These are phyloP conservation scores for Theobroma cacao DNA, from an alignment of 345 rosid genomes.

Conservation along the genomic window DNA sequence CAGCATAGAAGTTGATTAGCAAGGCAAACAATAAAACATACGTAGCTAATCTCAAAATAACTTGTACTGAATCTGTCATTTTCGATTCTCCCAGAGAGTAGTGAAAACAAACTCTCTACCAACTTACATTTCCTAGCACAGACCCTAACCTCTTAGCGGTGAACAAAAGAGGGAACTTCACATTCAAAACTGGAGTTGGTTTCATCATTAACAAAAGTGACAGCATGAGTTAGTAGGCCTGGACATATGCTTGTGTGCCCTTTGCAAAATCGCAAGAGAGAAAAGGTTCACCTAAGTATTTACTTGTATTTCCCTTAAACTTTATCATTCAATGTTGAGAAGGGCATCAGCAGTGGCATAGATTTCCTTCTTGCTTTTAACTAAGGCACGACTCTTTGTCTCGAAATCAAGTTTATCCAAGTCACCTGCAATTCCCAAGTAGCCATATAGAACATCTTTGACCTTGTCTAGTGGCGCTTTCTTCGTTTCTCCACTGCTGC, in stretches of 20 bases:
- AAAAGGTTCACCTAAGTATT: no score
- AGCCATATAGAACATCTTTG: slow-evolving; percentile 38
- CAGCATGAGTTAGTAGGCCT: not conserved
- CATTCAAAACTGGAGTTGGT: not conserved
- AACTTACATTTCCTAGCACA: no score
- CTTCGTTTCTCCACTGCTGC: slow-evolving; percentile 2
- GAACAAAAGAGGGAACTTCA: not conserved
- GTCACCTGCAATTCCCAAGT: slow-evolving; percentile 48
- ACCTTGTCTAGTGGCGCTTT: slow-evolving; percentile 4
- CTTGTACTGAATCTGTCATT: no score
- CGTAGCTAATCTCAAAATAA: not conserved
- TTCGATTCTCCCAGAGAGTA: no score
- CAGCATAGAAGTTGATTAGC: no score
- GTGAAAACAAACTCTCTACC: not conserved
- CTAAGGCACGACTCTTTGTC: slow-evolving; percentile 33
- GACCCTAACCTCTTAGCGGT: no score
- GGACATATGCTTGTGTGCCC: not conserved
- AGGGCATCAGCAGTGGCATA: slow-evolving; percentile 16
- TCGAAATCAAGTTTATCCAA: slow-evolving; percentile 42
- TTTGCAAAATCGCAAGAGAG: no score
- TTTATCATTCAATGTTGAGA: not conserved
- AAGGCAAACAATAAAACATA: no score
- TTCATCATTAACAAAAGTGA: not conserved
- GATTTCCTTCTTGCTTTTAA: slow-evolving; percentile 49
- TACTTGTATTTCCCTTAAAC: no score